Base-by-base conservation (phyloP, 768 basidiomycete species). In the Lentinula lateritia region DNA sequence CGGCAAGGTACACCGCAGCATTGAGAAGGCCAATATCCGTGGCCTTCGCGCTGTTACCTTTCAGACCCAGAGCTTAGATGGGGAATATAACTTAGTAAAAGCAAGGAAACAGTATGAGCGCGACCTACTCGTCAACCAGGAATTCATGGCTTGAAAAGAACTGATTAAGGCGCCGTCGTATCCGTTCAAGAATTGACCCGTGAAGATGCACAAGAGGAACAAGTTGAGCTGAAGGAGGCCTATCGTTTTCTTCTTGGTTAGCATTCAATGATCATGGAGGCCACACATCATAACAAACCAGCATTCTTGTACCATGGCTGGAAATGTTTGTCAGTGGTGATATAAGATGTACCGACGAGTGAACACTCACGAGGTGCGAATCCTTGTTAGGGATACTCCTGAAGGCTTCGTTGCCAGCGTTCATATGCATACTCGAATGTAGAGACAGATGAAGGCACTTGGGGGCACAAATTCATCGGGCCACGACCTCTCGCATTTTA, bases 231-330 rank as follows among this genome's bases (percentile, higher is more conserved):
- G 34, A 16, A 50, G 50, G 39, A 61, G 60, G 53, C 60, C 60
- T 32, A 38, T 20, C 38, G 18, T 48, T 48, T 20, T n/a, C 20
- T 28, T n/a, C 9, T 48, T 48, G 5, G 10, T 5, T 20, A 16
- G 43, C 28, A 18, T 7, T 16, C n/a, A n/a, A 5, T 48, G 8
- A 23, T 15, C 36, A 38, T 38, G 18, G 20, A 18, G 18, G 43
- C 8, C 8, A 12, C 18, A 10, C 46, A 48, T 48, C 46, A 23
- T 8, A 48, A 48, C 46, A 20, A 48, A 48, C 46, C 46, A 20
- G 46, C 20, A 50, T 61, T 61, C 38, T 61, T 61, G 48, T 50
- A 61, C 60, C 60, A 61, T 4, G 60, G 60, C 60, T 61, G 16
- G 18, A 39, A 34, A 15, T 7, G 32, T 2, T 6, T 10, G 16